These are phyloP conservation scores for Boletus barrowsii DNA, from an alignment of 768 basidiomycete genomes.

Conservation along the genomic window DNA sequence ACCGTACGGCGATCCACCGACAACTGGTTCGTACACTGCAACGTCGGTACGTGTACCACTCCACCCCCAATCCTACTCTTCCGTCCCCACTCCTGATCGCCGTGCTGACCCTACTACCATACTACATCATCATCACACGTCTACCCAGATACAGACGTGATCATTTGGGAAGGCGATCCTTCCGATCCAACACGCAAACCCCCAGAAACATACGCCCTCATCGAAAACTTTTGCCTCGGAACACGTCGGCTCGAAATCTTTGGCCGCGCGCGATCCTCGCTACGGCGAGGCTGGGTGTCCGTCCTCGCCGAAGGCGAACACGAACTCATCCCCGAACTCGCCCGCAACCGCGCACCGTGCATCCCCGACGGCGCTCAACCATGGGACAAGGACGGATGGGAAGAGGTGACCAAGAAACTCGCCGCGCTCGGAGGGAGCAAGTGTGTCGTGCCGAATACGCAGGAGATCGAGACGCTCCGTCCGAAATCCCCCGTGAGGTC, in stretches of 20 bases:
- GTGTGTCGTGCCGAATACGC: conserved; percentile 65
- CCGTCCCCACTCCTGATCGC: background rate
- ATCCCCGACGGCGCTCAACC: conserved; percentile 31
- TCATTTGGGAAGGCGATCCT: conserved; percentile 93
- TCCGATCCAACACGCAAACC: conserved; percentile 83
- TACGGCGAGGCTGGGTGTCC: conserved; percentile 93
- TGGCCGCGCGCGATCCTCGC: conserved; percentile 60
- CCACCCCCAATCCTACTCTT: background rate
- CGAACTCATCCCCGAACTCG: conserved; percentile 41
- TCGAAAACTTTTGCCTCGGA: conserved; percentile 97
- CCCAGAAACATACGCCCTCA: conserved; percentile 91
- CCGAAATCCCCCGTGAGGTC: conserved; percentile 78
- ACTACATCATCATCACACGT: too few species aligned
- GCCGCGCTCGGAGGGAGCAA: conserved; percentile 46
- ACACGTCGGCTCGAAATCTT: conserved; percentile 89
- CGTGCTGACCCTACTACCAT: background rate
- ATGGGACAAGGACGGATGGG: conserved; percentile 68
- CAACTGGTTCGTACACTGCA: conserved; percentile 97
- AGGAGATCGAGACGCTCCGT: conserved; percentile 79
- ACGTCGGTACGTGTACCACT: conserved; percentile 65
- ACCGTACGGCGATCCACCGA: conserved; percentile 94
- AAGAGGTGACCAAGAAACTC: conserved; percentile 54
- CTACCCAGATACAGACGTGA: conserved; percentile 83
- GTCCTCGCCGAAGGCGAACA: conserved; percentile 66
- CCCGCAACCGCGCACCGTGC: conserved; percentile 29